Percentiles rank a stretch among this genome's conserved stretches.
phyloP scores from a whole-genome alignment of 352 stramenopile genomes.

The Pythium monospermum region DNA sequence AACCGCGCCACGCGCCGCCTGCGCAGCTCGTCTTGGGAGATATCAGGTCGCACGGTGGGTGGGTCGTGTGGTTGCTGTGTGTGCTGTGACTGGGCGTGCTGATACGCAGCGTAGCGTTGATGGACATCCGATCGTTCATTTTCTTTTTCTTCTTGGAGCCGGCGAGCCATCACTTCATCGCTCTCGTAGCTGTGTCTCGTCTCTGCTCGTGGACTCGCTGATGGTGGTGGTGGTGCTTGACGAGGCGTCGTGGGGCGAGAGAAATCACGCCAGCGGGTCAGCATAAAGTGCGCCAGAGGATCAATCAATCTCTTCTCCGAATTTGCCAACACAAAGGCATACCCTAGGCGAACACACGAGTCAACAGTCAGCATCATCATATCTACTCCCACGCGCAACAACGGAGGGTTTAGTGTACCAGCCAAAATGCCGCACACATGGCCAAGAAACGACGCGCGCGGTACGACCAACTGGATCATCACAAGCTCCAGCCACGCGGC shows the following conservation, averaged over 20 bases:
- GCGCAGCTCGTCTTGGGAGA: slow-evolving; percentile 24
- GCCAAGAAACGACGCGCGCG: slow-evolving; percentile 76
- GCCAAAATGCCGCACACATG: slow-evolving; percentile 85
- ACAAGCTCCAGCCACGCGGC: slow-evolving; percentile 86
- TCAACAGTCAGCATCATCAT: neutral
- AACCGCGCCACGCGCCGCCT: slow-evolving; percentile 26
- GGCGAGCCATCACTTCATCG: slow-evolving; percentile 21
- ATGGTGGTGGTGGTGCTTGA: neutral
- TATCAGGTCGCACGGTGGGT: neutral
- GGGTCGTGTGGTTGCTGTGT: neutral
- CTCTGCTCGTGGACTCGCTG: neutral
- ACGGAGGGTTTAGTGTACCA: slow-evolving; percentile 26
- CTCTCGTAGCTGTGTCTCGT: neutral
- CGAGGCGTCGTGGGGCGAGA: neutral
- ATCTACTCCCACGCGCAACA: too few species aligned
- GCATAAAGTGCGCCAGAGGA: neutral
- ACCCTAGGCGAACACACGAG: slow-evolving; percentile 5
- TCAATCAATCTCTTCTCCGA: slow-evolving; percentile 16
- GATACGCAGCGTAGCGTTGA: neutral
- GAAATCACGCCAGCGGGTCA: neutral
- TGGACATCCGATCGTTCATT: too few species aligned
- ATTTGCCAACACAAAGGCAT: slow-evolving; percentile 11
- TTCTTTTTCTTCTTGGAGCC: slow-evolving; percentile 28
- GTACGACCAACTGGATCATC: slow-evolving; percentile 78
- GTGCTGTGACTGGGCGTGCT: neutral